Percentiles rank a stretch among this genome's conserved stretches.
Evolutionary conservation across 768 basidiomycete genomes (phyloP).

Genomic region (Lentinula sp.): DNA sequence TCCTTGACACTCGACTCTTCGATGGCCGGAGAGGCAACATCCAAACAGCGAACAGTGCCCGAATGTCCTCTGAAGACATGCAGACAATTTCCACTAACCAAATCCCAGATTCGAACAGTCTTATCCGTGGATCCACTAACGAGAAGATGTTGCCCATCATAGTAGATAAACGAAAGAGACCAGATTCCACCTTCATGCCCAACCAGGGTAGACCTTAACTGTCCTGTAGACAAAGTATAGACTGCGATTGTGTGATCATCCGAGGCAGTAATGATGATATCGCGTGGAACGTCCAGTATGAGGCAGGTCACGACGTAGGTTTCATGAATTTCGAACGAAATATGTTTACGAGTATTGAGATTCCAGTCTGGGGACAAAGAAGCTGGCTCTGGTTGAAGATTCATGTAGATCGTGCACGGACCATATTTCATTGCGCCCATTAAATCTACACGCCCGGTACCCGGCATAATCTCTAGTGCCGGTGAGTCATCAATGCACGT

Average conservation of each 20-base stretch:
- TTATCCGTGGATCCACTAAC: slow-evolving; percentile 93
- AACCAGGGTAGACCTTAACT: slow-evolving; percentile 63
- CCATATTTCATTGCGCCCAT: neutral
- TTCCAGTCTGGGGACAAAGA: neutral
- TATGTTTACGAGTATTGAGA: slow-evolving; percentile 46
- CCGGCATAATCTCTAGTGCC: too few relatives aligned
- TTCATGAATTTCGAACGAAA: slow-evolving; percentile 84
- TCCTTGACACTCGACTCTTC: slow-evolving; percentile 54
- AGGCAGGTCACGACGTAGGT: slow-evolving; percentile 94
- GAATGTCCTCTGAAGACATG: slow-evolving; percentile 98
- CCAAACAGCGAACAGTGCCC: slow-evolving; percentile 91
- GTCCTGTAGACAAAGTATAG: slow-evolving; percentile 79
- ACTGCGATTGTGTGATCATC: slow-evolving; percentile 97
- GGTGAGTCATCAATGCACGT: too few relatives aligned
- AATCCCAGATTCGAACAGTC: slow-evolving; percentile 88
- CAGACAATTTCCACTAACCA: slow-evolving; percentile 72
- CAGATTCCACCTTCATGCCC: slow-evolving; percentile 97
- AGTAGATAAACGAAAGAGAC: slow-evolving; percentile 80
- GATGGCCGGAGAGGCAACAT: slow-evolving; percentile 91
- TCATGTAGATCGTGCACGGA: neutral
- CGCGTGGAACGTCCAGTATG: slow-evolving; percentile 69
- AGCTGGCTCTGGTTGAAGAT: neutral
- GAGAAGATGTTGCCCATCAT: slow-evolving; percentile 53
- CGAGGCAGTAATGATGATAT: slow-evolving; percentile 93
- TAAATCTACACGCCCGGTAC: too few relatives aligned